A percentile compares a stretch with the other conserved stretches of the same genome.
Evolutionary conservation across 768 basidiomycete genomes (phyloP).

Genomic region (Hebeloma cylindrosporum): DNA sequence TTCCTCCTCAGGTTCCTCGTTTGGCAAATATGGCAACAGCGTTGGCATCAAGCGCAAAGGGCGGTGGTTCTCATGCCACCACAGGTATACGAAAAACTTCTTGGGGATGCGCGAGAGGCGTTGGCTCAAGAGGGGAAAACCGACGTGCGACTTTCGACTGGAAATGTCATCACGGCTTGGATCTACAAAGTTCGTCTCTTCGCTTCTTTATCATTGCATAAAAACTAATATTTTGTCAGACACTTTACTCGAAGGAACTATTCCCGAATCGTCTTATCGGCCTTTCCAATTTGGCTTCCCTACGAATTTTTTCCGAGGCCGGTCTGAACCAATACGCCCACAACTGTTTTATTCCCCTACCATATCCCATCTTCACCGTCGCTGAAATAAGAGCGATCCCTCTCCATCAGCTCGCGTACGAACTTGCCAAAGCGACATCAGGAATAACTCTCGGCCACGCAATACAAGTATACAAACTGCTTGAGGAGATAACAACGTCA

Average conservation of each 20-base stretch:
- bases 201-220: background rate
- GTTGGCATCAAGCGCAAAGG: slow-evolving; percentile 34
- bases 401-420: slow-evolving; percentile 24
- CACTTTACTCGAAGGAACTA: slow-evolving; percentile 30
- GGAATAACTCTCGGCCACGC: slow-evolving; percentile 27
- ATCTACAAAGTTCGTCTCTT: slow-evolving; percentile 32
- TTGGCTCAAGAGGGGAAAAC: slow-evolving; percentile 17
- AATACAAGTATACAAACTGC: slow-evolving; percentile 22
- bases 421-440: slow-evolving; percentile 10
- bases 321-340: slow-evolving; percentile 31
- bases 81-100: slow-evolving; percentile 26
- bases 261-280: slow-evolving; percentile 28
- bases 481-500: background rate
- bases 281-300: slow-evolving; percentile 36
- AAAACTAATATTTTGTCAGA: slow-evolving; percentile 3
- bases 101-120: slow-evolving; percentile 27
- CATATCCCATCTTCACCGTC: slow-evolving; percentile 38
- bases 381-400: slow-evolving; percentile 27
- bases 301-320: slow-evolving; percentile 27
- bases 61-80: slow-evolving; percentile 33
- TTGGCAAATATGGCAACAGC: slow-evolving; percentile 36
- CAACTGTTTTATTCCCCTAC: slow-evolving; percentile 37
- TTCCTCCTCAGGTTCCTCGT: slow-evolving; percentile 29
- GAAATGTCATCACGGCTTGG: slow-evolving; percentile 42
- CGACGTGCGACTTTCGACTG: slow-evolving; percentile 26